phyloP scores from a whole-genome alignment of 345 rosid species.

The Corymbia maculata region DNA sequence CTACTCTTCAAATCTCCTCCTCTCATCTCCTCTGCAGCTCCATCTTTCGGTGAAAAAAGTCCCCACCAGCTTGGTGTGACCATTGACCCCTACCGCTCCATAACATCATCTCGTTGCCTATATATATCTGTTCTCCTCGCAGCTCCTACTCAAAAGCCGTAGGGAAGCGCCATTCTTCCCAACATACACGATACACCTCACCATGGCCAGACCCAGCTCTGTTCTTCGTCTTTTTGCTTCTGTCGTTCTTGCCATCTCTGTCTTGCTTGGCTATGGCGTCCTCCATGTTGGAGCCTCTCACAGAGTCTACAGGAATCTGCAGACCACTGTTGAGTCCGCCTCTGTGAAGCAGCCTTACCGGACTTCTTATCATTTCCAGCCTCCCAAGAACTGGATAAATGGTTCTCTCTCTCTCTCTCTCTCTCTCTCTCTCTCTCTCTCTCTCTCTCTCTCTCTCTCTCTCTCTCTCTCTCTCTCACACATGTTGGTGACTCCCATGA shows the following conservation, averaged over 20 bases:
- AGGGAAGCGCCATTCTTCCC: neutral
- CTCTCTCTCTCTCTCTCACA: neutral
- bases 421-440: neutral
- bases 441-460: too few species aligned
- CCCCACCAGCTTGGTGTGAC: neutral
- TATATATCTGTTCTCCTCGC: neutral
- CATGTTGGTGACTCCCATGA: neutral
- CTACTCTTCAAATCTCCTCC: neutral
- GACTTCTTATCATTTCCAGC: constrained; percentile 67
- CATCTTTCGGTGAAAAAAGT: neutral
- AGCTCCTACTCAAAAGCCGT: neutral
- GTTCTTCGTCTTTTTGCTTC: neutral
- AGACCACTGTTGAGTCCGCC: neutral
- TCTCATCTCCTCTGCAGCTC: neutral
- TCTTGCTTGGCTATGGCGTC: constrained; percentile 10
- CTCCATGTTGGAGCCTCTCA: constrained; percentile 27
- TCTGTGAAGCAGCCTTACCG: constrained; percentile 48
- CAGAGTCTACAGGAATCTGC: constrained; percentile 1
- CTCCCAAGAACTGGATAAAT: constrained; percentile 69
- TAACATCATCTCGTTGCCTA: neutral
- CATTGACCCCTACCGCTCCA: neutral
- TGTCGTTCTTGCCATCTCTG: neutral
- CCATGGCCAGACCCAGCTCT: neutral
- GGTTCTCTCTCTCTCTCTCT: constrained; percentile 15
- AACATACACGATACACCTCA: neutral